phyloP scores from a whole-genome alignment of 352 stramenopile genomes.

The Globisporangium rhizosaccharum region DNA sequence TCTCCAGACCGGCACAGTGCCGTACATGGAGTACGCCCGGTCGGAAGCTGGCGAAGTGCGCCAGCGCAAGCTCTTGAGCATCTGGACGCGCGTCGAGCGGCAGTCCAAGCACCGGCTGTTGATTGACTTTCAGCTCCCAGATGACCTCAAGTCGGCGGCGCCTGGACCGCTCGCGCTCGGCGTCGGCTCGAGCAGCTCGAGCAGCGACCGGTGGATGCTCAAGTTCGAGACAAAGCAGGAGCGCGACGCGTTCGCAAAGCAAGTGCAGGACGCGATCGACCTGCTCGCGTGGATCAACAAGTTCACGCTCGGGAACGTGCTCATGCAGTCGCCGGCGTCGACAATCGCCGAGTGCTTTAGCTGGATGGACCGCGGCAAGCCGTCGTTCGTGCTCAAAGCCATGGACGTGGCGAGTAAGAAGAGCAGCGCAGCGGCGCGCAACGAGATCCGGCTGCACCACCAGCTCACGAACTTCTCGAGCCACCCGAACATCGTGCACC shows the following conservation, averaged over 20 bases:
- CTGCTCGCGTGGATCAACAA: slow-evolving; percentile 66
- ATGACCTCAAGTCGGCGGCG: slow-evolving; percentile 18
- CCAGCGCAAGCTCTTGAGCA: slow-evolving; percentile 53
- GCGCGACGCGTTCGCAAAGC: slow-evolving; percentile 52
- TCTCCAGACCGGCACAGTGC: slow-evolving; percentile 50
- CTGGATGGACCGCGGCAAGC: slow-evolving; percentile 47
- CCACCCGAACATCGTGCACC: slow-evolving; percentile 58
- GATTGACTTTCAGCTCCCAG: slow-evolving; percentile 54
- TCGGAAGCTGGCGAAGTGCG: slow-evolving; percentile 48
- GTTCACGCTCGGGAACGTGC: slow-evolving; percentile 51
- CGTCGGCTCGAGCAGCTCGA: slow-evolving; percentile 7
- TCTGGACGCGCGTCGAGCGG: slow-evolving; percentile 52
- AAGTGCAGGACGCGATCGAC: slow-evolving; percentile 60
- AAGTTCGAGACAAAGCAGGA: slow-evolving; percentile 74
- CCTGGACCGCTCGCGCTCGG: slow-evolving; percentile 10
- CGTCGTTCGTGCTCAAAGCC: slow-evolving; percentile 64
- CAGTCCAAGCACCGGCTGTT: slow-evolving; percentile 63
- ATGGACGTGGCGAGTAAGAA: slow-evolving; percentile 49
- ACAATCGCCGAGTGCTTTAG: slow-evolving; percentile 59
- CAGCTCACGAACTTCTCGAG: slow-evolving; percentile 64
- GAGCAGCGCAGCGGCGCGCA: slow-evolving; percentile 36
- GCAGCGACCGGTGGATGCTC: slow-evolving; percentile 56
- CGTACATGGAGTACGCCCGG: slow-evolving; percentile 64
- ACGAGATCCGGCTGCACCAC: slow-evolving; percentile 62
- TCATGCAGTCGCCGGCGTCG: slow-evolving; percentile 50